These are phyloP conservation scores for Saccharomyces hybrid DNA, from an alignment of 1,139 yeast species.

Conservation along the genomic window DNA sequence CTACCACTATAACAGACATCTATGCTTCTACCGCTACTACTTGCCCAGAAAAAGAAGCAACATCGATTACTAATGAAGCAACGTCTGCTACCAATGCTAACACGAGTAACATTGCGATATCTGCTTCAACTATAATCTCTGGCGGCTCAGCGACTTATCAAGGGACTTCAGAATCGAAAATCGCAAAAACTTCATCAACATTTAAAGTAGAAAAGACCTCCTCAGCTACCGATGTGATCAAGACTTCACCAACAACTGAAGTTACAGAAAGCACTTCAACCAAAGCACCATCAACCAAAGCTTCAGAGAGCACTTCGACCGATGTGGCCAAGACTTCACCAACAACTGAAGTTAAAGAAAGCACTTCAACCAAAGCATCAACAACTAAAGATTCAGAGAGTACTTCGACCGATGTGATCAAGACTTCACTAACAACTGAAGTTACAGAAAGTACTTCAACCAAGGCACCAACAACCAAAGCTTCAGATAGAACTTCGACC, in stretches of 20 bases:
- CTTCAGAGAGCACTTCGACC: background rate
- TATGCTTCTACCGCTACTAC: background rate
- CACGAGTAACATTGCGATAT: too few species aligned
- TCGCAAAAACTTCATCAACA: background rate
- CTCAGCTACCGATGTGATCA: too few species aligned
- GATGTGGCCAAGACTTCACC: background rate
- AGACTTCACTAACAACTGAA: too few species aligned
- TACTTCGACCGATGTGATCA: too few species aligned
- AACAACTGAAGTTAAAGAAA: background rate
- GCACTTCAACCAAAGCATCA: background rate
- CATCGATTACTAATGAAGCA: background rate
- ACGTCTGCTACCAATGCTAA: too few species aligned
- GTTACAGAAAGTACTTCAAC: too few species aligned
- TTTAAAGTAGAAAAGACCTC: background rate
- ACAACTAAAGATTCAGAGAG: background rate
- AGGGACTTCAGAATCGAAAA: background rate
- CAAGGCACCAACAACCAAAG: too few species aligned
- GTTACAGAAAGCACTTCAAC: too few species aligned
- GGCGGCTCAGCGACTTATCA: too few species aligned
- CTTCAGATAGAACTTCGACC: too few species aligned
- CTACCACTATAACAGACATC: background rate
- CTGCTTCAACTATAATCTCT: too few species aligned
- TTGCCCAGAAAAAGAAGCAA: background rate
- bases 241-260: too few species aligned
- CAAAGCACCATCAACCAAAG: background rate